A percentile compares a stretch with the other conserved stretches of the same genome.
phyloP scores from a whole-genome alignment of 176 grass and related monocot species.

The Poa annua region DNA sequence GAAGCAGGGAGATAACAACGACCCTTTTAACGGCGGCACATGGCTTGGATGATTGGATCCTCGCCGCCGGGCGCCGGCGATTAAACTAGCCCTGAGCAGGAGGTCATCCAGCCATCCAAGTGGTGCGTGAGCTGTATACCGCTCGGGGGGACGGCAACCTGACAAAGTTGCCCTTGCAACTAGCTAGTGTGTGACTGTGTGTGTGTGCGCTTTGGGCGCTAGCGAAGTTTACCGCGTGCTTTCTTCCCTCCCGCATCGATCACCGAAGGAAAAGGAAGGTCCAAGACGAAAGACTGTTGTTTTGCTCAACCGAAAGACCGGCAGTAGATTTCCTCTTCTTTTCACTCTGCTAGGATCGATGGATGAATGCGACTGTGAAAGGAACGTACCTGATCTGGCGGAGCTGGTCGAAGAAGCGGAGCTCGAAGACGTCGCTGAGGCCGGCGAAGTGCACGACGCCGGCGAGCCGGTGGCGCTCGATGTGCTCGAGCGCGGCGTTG shows the following conservation, averaged over 20 bases:
- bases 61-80: slow-evolving; percentile 20
- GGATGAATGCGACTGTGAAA: background rate
- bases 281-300: slow-evolving; percentile 3
- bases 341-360: background rate
- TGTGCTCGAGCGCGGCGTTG: slow-evolving; percentile 75
- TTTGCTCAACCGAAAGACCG: background rate
- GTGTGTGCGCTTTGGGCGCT: slow-evolving; percentile 45
- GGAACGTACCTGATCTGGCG: slow-evolving; percentile 65
- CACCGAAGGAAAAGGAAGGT: slow-evolving; percentile 11
- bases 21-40: slow-evolving; percentile 51
- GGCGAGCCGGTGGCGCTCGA: slow-evolving; percentile 81
- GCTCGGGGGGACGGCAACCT: slow-evolving; percentile 14
- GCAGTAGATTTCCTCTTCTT: background rate
- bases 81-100: slow-evolving; percentile 47
- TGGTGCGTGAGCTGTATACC: slow-evolving; percentile 52
- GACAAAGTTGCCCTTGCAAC: slow-evolving; percentile 44
- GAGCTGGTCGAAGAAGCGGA: slow-evolving; percentile 79
- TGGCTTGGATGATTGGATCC: slow-evolving; percentile 44
- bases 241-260: slow-evolving; percentile 37
- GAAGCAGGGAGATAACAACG: slow-evolving; percentile 34
- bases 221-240: slow-evolving; percentile 24
- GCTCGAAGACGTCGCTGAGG: slow-evolving; percentile 61
- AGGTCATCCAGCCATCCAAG: slow-evolving; percentile 41
- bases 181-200: slow-evolving; percentile 30
- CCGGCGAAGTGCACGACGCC: slow-evolving; percentile 79